A percentile compares a stretch with the other conserved stretches of the same genome.
phyloP scores from a whole-genome alignment of 805 yeast species.

The Myxozyma mucilagina region DNA sequence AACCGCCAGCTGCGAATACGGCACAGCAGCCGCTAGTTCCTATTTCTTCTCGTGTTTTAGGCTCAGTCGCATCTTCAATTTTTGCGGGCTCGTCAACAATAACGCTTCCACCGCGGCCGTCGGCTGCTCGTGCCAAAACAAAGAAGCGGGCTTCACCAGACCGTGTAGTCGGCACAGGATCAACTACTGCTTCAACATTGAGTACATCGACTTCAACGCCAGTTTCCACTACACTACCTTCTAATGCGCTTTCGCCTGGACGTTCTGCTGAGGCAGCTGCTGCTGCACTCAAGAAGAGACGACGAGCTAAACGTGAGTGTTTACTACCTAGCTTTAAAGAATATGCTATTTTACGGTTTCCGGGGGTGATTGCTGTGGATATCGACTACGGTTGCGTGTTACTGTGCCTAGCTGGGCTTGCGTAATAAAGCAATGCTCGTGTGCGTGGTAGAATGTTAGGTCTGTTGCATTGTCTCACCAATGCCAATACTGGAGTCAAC shows the following conservation, averaged over 20 bases:
- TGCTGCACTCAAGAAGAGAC: constrained; percentile 24
- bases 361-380: background rate
- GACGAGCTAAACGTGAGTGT: constrained; percentile 29
- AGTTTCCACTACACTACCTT: background rate
- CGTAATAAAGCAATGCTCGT: no score
- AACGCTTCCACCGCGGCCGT: constrained; percentile 32
- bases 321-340: background rate
- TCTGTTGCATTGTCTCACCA: background rate
- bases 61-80: constrained; percentile 32
- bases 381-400: no score
- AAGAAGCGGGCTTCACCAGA: constrained; percentile 33
- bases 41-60: constrained; percentile 25
- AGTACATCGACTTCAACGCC: background rate
- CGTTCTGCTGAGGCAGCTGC: constrained; percentile 8
- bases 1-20: constrained; percentile 8
- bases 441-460: no score
- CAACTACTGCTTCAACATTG: background rate
- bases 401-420: no score
- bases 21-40: constrained; percentile 9
- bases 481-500: no score
- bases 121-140: constrained; percentile 30
- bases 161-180: constrained; percentile 15
- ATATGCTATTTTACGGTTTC: background rate
- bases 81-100: constrained; percentile 31
- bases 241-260: background rate